These are phyloP conservation scores for Penicillium corylophilum DNA, from an alignment of 2,329 filamentous ascomycete genomes.

Conservation along the genomic window DNA sequence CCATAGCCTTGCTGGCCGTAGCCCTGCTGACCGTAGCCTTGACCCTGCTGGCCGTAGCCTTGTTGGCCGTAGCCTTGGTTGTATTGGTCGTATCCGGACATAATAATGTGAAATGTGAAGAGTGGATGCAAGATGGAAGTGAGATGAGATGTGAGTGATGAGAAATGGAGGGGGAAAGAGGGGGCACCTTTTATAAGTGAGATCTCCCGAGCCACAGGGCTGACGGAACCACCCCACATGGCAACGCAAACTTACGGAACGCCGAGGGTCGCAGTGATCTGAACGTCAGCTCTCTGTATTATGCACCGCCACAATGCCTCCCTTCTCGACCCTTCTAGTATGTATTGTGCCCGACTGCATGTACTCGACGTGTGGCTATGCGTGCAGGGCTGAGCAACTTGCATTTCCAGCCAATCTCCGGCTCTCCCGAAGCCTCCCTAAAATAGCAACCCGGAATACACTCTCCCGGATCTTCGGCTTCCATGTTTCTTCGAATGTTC, in stretches of 20 bases:
- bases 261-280: conserved; percentile 11
- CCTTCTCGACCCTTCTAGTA: background rate
- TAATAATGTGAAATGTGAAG: conserved; percentile 13
- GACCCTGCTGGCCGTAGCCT: conserved; percentile 8
- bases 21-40: conserved; percentile 22
- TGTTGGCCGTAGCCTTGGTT: conserved; percentile 26
- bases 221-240: conserved; percentile 20
- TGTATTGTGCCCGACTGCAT: background rate
- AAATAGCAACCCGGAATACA: conserved; percentile 9
- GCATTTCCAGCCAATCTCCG: background rate
- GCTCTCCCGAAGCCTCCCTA: background rate
- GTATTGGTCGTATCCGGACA: conserved; percentile 31
- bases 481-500: conserved; percentile 15
- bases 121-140: conserved; percentile 3
- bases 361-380: background rate
- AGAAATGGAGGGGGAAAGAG: background rate
- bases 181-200: conserved; percentile 5
- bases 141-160: conserved; percentile 1
- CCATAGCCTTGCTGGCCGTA: conserved; percentile 21
- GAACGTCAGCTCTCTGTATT: background rate
- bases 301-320: conserved; percentile 1
- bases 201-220: conserved; percentile 16
- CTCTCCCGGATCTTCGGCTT: conserved; percentile 13
- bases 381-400: conserved; percentile 3
- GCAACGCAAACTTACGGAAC: conserved; percentile 11